Evolutionary conservation across 2,329 filamentous ascomycete species (phyloP), one percentile per base, ranked within the genome.

Genomic region (Didymella exigua): DNA sequence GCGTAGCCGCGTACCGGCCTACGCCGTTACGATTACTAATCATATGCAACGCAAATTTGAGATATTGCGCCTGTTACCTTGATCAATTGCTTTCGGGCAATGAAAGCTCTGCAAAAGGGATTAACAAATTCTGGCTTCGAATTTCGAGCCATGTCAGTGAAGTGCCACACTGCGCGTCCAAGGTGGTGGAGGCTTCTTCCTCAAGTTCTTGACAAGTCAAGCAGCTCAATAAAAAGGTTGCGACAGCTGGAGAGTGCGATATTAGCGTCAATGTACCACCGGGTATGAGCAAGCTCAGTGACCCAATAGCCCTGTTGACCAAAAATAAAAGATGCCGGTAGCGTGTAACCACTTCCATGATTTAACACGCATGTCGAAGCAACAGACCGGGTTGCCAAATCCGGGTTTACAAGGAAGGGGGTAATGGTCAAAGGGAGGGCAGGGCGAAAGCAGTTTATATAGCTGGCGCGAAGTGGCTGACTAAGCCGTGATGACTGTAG

Each of bases 141-240:
- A n/a, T n/a, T n/a, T n/a, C n/a, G n/a, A n/a, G n/a, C n/a, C n/a
- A n/a, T n/a, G n/a, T n/a, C n/a, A n/a, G n/a, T n/a, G n/a, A n/a
- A 31, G 8, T 13, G 9, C 24, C 10, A 27, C n/a, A 19, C n/a
- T 27, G 38, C 24, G n/a, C n/a, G n/a, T 8, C 13, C 7, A 18
- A 4, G 7, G 29, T 14, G 7, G 23, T 29, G 26, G 16, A n/a
- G 19, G 8, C 46, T 60, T 61, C 64, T 64, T 64, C 59, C 51
- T 67, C 59, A 57, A 67, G 60, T 48, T 37, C 52, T 55, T 43
- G 47, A 58, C 56, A 60, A 54, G 61, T 57, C 54, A 60, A 56
- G 56, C 42, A 52, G 34, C 53, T 62, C 50, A 62, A 65, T 65
- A 64, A 64, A 65, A 66, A 61, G 56, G 18, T 58, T 50, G 58